Evolutionary conservation across 2,329 filamentous ascomycete genomes (phyloP), one percentile per base, ranked within the genome.

Genomic region (Neocucurbitaria cava): DNA sequence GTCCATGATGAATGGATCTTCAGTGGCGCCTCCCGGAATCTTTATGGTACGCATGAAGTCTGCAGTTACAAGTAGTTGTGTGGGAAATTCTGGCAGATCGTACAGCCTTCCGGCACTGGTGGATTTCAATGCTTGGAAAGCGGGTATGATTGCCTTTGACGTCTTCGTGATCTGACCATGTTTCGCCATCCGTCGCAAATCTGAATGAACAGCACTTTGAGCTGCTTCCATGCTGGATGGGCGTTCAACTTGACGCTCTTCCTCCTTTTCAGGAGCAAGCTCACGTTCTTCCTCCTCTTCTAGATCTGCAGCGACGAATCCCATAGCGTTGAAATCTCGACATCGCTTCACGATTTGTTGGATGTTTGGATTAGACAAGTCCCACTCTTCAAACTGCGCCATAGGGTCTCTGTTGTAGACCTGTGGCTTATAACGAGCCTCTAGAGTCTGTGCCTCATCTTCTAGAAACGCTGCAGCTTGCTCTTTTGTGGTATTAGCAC

Each of bases 281-380:
- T 91, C 89, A 0, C 88, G 13, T 65, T 91, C 88, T 59, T 91
- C 87, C 52, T 91, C 89, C 62, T 90, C 87, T 2, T 84, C 75
- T 0, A 89, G 71, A 0, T 74, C 72, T 0, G 77, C 74, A 0
- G 76, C 64, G 1, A 68, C 59, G 23, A 79, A 62, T 2, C 64
- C 48, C 38, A 68, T 54, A 5, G 71, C 68, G 3, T 64, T 53
- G 36, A 74, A 73, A 1, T 66, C 58, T 6, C 47, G 55, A 50
- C 61, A 74, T 24, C 54, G 58, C 4, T 49, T 36, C 3, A 66
- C 17, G 9, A 73, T 72, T 7, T 53, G 38, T 6, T 46, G 15
- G 17, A 73, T 59, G 24, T 65, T 71, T 6, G 45, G 9, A 17
- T 62, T 62, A 1, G 42, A 46, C 6, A 52, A 20, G 17, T 70